phyloP scores from a whole-genome alignment of 345 rosid species.

The Corchorus olitorius region DNA sequence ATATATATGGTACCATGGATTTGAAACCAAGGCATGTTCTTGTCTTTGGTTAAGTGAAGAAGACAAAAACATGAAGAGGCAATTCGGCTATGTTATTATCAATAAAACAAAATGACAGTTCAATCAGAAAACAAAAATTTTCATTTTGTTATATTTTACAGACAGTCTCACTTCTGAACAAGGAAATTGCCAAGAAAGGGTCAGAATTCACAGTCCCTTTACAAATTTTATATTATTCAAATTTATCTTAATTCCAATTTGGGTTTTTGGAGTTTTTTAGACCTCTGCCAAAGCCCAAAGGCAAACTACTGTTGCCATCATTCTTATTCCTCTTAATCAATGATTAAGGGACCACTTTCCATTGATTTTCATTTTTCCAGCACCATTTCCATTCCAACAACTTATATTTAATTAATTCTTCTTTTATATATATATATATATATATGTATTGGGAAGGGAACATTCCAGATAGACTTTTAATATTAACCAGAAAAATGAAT shows the following conservation, averaged over 20 bases:
- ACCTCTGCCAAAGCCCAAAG: neutral
- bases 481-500: neutral
- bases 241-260: constrained; percentile 9
- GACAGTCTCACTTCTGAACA: neutral
- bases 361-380: neutral
- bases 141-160: neutral
- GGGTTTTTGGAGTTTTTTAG: neutral
- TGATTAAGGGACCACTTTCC: constrained; percentile 18
- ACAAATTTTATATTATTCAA: neutral
- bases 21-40: neutral
- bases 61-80: constrained; percentile 15
- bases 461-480: neutral
- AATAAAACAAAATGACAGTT: neutral
- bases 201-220: constrained; percentile 12
- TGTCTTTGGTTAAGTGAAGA: constrained; percentile 5
- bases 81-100: neutral
- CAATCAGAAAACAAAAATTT: neutral
- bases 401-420: neutral
- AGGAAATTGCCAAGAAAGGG: neutral
- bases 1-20: neutral
- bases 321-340: neutral
- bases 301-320: neutral
- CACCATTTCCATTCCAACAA: neutral
- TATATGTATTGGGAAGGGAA: neutral
- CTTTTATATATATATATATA: too few species aligned